Evolutionary conservation across 768 basidiomycete species (phyloP).

Genomic region (Punctularia strigosozonata): DNA sequence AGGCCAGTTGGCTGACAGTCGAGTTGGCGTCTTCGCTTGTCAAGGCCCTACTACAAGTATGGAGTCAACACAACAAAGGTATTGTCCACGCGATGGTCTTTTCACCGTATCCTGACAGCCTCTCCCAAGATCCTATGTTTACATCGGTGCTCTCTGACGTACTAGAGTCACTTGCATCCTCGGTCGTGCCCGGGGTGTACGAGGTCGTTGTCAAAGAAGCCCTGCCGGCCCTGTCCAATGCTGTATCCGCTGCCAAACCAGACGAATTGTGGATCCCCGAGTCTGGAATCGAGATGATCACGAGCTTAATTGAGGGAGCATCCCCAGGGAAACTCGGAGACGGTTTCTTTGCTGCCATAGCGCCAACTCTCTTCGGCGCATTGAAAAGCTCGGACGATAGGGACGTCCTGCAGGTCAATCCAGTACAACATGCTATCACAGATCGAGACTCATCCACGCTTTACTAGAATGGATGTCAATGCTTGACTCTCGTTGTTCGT

Average conservation of each 20-base stretch:
- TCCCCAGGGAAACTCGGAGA: constrained; percentile 56
- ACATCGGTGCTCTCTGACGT: constrained; percentile 79
- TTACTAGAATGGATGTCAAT: constrained; percentile 67
- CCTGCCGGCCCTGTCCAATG: constrained; percentile 58
- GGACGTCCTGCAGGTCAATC: constrained; percentile 65
- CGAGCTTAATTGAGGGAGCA: constrained; percentile 59
- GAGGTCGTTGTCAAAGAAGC: constrained; percentile 61
- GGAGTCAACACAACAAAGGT: constrained; percentile 86
- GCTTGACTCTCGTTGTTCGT: constrained; percentile 74
- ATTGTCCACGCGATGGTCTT: constrained; percentile 2
- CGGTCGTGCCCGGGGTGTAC: constrained; percentile 50
- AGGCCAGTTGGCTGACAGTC: constrained; percentile 57
- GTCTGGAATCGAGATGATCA: constrained; percentile 74
- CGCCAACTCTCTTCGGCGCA: constrained; percentile 62
- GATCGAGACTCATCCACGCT: constrained; percentile 1
- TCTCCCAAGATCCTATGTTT: constrained; percentile 69
- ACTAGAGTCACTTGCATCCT: constrained; percentile 54
- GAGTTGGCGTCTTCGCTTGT: constrained; percentile 60
- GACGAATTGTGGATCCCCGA: constrained; percentile 67
- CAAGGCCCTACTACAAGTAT: constrained; percentile 61
- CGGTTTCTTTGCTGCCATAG: constrained; percentile 68
- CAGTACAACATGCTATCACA: neutral
- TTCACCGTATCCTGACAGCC: constrained; percentile 1
- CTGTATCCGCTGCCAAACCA: constrained; percentile 44
- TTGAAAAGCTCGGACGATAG: constrained; percentile 69